These are phyloP conservation scores for Pichia rugopelliculosa DNA, from an alignment of 805 yeast genomes.

Conservation along the genomic window DNA sequence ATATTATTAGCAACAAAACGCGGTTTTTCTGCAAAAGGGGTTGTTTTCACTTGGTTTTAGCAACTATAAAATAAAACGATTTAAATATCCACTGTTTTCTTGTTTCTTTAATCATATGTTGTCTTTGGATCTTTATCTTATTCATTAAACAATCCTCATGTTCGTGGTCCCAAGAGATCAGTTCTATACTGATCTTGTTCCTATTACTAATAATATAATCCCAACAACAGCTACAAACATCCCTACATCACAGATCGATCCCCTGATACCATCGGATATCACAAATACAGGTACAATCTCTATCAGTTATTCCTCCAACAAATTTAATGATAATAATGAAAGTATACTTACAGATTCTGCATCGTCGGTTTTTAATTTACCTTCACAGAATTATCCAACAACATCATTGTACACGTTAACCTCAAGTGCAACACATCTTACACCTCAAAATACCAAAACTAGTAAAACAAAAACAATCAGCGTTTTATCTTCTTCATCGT, in stretches of 20 bases:
- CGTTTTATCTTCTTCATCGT: neutral
- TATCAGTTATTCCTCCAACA: neutral
- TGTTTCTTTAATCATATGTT: neutral
- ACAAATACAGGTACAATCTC: neutral
- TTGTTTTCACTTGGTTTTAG: too few species aligned
- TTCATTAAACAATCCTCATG: too few species aligned
- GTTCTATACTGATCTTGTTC: conserved; percentile 9
- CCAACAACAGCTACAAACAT: neutral
- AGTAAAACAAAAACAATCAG: too few species aligned
- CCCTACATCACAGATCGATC: neutral
- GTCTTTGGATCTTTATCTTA: too few species aligned
- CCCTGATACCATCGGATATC: neutral
- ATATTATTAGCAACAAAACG: too few species aligned
- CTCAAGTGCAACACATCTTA: neutral
- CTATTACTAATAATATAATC: conserved; percentile 3
- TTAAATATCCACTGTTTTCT: neutral
- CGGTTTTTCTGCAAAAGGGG: too few species aligned
- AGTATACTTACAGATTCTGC: neutral
- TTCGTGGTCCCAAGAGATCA: conserved; percentile 1
- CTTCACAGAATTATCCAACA: neutral
- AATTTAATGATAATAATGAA: too few species aligned
- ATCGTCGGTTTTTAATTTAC: neutral
- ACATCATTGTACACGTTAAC: neutral
- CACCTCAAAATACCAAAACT: too few species aligned
- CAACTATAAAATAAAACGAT: too few species aligned